Conservation (phyloP, 2,329 filamentous ascomycete species). For the Geosmithia putterillii region DNA sequence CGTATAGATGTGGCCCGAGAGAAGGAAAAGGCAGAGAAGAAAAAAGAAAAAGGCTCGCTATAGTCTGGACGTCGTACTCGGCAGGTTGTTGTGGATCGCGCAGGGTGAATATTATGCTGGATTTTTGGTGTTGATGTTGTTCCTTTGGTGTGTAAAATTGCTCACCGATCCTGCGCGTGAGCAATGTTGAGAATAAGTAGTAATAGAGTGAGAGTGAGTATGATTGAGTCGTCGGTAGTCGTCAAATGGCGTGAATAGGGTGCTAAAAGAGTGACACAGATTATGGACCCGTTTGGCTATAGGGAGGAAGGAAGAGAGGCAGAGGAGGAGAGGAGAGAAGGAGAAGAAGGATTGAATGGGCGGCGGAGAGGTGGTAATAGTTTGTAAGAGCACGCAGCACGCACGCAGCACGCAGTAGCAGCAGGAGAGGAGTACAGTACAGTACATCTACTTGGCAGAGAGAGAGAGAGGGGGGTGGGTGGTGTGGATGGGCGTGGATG, state of each 20-base stretch:
- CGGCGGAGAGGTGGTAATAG: not conserved
- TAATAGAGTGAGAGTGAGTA: not conserved
- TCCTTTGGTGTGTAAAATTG: not conserved
- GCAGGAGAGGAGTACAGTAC: not conserved
- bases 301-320: not conserved
- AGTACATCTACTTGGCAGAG: too few relatives aligned
- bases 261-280: not conserved
- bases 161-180: constrained; percentile 3
- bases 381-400: too few relatives aligned
- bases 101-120: not conserved
- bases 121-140: not conserved
- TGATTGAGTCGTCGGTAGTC: not conserved
- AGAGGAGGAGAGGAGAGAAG: not conserved
- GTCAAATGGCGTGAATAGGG: constrained; percentile 1
- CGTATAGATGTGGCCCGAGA: too few relatives aligned
- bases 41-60: too few relatives aligned
- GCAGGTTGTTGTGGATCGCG: too few relatives aligned
- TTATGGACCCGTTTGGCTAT: not conserved
- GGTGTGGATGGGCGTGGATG: not conserved
- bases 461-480: not conserved
- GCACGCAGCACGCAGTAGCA: too few relatives aligned
- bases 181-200: not conserved
- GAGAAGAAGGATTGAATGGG: not conserved
- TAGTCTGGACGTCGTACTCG: too few relatives aligned
- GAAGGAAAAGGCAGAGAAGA: too few relatives aligned